Evolutionary conservation across 139 green algal genomes (phyloP), one percentile per base, ranked within the genome.

Genomic region (Astrephomene gubernaculifera): DNA sequence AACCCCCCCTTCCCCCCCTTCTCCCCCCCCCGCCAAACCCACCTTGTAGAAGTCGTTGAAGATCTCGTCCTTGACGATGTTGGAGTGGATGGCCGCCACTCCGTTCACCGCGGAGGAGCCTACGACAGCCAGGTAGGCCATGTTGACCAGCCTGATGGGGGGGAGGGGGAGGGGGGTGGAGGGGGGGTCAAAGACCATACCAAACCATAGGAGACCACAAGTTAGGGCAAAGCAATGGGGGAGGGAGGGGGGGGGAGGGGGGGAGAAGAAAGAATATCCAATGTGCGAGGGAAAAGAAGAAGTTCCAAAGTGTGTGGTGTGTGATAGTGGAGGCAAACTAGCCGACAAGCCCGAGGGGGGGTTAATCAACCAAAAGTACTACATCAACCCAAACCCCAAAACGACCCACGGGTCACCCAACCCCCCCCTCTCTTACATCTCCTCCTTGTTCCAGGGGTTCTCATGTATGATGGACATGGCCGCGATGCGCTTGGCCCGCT

Each of bases 81-180:
- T 88, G 41, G 91, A 96, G 94, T 99, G 97, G 89, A 99, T 98
- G 35, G 93, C 93, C 14, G 97, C 97, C 85, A 99, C 97, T 71
- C 97, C 97, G 89, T 99, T 99, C 68, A 99, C 95, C 52, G 90
- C 90, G 70, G 94, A 87, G 41, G 86, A 95, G 74, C 93, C 94
- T 17, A 99, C 96, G 38, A 98, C 87, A 1, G 97, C 97, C 64
- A 99, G 91, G 92, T 97, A 96, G 1, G 97, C 97, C 97, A 99
- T 99, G 87, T 96, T 95, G 71, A 99, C 94, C 45, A 96, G 90
- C 94, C 96, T 98, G 79, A 57, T 10, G 35, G 69, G 10, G 9
- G 6, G n/a, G 39, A 41, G 25, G 31, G 38, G 0, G 29, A 4
- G 53, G 57, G 39, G 36, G 44, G 17, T 21, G 5, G 49, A 29